Percentiles rank a stretch among this genome's conserved stretches.
phyloP scores from a whole-genome alignment of 768 basidiomycete species.

The Pulveroboletus frians region DNA sequence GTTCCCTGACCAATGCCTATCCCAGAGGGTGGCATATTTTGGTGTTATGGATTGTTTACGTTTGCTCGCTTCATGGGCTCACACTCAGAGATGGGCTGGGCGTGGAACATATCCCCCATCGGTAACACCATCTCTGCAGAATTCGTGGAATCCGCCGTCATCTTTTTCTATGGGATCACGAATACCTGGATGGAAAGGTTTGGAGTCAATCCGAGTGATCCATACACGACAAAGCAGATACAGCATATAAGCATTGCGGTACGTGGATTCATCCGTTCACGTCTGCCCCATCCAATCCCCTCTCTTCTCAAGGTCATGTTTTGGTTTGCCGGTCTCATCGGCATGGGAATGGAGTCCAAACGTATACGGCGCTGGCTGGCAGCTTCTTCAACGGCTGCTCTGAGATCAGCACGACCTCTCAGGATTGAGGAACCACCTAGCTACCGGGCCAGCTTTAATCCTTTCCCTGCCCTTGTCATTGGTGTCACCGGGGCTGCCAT shows the following conservation, averaged over 20 bases:
- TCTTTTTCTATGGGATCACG: conserved; percentile 83
- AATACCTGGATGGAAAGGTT: conserved; percentile 99
- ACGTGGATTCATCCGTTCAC: conserved; percentile 18
- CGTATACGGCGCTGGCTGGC: conserved; percentile 70
- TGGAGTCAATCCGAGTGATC: conserved; percentile 72
- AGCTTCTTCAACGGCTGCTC: conserved; percentile 43
- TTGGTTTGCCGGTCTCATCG: conserved; percentile 87
- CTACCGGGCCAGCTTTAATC: conserved; percentile 79
- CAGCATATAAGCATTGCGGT: conserved; percentile 95
- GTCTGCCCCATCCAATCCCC: background rate
- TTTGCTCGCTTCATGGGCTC: conserved; percentile 95
- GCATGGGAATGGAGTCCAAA: conserved; percentile 85
- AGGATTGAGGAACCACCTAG: conserved; percentile 60
- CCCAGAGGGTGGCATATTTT: conserved; percentile 86
- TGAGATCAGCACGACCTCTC: conserved; percentile 21
- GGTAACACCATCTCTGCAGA: conserved; percentile 57
- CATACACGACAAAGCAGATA: conserved; percentile 85
- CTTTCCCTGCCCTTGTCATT: conserved; percentile 88
- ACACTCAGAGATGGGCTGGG: conserved; percentile 85
- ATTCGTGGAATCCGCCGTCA: conserved; percentile 71
- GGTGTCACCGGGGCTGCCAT: conserved; percentile 93
- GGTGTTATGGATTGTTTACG: conserved; percentile 81
- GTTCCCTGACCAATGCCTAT: background rate
- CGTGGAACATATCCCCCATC: conserved; percentile 77
- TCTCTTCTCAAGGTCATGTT: conserved; percentile 64